Evolutionary conservation across 2,329 filamentous ascomycete species (phyloP).

Genomic region (Setomelanomma holmii): DNA sequence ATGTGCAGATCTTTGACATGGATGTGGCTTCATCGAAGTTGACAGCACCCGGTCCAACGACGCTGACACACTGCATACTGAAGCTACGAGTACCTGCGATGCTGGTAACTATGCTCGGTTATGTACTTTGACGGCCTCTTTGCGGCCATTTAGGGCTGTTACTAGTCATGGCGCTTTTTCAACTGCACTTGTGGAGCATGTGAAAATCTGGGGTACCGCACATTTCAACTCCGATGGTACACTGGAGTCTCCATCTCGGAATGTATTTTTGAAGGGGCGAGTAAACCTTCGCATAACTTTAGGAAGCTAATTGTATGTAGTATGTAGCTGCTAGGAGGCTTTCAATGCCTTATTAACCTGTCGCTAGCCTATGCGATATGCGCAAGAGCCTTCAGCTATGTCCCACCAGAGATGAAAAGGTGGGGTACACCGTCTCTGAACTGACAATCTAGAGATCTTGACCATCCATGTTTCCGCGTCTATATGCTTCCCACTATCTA

Average conservation of each 20-base stretch:
- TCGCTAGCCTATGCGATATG: too few relatives aligned
- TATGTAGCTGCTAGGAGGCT: too few relatives aligned
- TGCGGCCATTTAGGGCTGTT: background rate
- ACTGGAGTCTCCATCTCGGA: background rate
- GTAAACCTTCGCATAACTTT: too few relatives aligned
- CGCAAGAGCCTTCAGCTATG: too few relatives aligned
- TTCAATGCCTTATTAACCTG: too few relatives aligned
- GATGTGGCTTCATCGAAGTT: background rate
- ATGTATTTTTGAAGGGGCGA: too few relatives aligned
- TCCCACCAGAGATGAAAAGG: too few relatives aligned
- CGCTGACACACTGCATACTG: background rate
- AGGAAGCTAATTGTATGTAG: too few relatives aligned
- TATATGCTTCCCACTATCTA: background rate
- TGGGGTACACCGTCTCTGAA: too few relatives aligned
- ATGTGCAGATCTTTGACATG: slow-evolving; percentile 1
- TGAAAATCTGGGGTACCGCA: slow-evolving; percentile 19
- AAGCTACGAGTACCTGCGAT: slow-evolving; percentile 1
- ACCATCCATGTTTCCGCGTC: too few relatives aligned
- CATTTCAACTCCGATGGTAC: background rate
- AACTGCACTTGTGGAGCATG: slow-evolving; percentile 6
- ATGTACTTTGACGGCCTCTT: background rate
- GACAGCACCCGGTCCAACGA: background rate
- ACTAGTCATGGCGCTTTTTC: too few relatives aligned
- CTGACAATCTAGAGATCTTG: too few relatives aligned
- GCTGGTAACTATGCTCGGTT: background rate